A percentile compares a stretch with the other conserved stretches of the same genome.
These are phyloP conservation scores for Yamadazyma triangularis DNA, from an alignment of 1,139 yeast species.

Conservation along the genomic window DNA sequence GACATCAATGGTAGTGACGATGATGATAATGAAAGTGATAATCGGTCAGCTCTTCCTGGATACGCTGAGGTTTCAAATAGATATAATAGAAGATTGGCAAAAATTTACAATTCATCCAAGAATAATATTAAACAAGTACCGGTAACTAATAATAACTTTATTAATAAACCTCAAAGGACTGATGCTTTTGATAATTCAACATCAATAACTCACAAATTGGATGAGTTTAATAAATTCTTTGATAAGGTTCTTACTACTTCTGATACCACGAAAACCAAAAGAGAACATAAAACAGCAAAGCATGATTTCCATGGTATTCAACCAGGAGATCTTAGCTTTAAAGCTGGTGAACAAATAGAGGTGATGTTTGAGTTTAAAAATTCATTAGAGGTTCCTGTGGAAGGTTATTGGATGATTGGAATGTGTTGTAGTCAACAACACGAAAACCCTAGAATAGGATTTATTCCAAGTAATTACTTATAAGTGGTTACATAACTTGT, in stretches of 20 bases:
- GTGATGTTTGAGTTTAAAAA: conserved; percentile 31
- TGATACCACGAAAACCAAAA: conserved; percentile 8
- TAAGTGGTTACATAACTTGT: conserved; percentile 4
- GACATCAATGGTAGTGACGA: no score
- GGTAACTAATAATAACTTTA: conserved; percentile 8
- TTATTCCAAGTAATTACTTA: conserved; percentile 37
- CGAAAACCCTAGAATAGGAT: conserved; percentile 31
- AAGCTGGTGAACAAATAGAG: conserved; percentile 31
- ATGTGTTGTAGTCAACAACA: no score
- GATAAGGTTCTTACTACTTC: conserved; percentile 11
- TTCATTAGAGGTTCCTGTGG: conserved; percentile 14
- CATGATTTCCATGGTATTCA: conserved; percentile 27
- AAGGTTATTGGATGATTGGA: conserved; percentile 33
- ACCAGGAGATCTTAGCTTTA: conserved; percentile 40
- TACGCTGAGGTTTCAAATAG: no score
- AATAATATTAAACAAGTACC: conserved; percentile 33
- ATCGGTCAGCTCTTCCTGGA: background rate
- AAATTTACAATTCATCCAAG: conserved; percentile 32
- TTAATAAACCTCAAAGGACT: conserved; percentile 1
- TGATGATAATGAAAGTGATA: conserved; percentile 8
- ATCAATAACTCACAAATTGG: conserved; percentile 24
- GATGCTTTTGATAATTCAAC: conserved; percentile 11
- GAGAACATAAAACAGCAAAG: conserved; percentile 18
- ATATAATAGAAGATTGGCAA: conserved; percentile 18
- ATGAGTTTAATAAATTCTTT: conserved; percentile 21